Base-by-base conservation (phyloP, 169 alveolate species). In the Plasmodium inui region DNA sequence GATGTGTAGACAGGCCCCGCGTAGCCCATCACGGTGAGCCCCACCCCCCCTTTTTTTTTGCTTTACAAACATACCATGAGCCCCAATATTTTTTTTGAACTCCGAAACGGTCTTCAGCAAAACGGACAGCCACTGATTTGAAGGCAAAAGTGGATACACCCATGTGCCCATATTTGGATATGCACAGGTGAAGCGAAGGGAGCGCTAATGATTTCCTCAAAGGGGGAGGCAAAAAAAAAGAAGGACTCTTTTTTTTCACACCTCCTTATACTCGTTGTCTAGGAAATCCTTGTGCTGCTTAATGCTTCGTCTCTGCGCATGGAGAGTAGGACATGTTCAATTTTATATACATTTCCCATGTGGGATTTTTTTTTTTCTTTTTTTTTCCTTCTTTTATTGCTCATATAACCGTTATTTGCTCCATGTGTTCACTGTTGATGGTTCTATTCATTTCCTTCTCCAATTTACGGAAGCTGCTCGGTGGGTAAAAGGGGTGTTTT, bases 251-350 rank as follows among this genome's bases (percentile, higher is more conserved):
- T 57, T 57, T 73, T 14, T 76, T 50, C 10, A 30, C 55, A 86
- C 93, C 85, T 86, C 93, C 41, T 86, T 86, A 55, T 86, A 86
- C 44, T 86, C 93, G 50, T 86, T 76, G 28, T 86, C 93, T 76
- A 86, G 70, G 70, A 86, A 86, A 14, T 86, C 93, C 41, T 86
- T 86, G 46, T 86, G 93, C 67, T 86, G 93, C 34, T 86, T 86
- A 76, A 86, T 74, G 26, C 84, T 86, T 46, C 93, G 79, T 53
- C 93, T 86, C 93, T 86, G 88, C 17, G 37, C 76, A 26, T 19
- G 76, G 76, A 28, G 32, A 28, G 76, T 7, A n/a, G 37, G 37
- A 8, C 14, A 67, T 67, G 9, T 22, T 7, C n/a, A 67, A 67
- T 1, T 67, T 67, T 9, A 10, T 67, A 28, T 4, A 67, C 37